Conservation (phyloP, 1,284 basidiomycete species). For the Marasmius fiardii region DNA sequence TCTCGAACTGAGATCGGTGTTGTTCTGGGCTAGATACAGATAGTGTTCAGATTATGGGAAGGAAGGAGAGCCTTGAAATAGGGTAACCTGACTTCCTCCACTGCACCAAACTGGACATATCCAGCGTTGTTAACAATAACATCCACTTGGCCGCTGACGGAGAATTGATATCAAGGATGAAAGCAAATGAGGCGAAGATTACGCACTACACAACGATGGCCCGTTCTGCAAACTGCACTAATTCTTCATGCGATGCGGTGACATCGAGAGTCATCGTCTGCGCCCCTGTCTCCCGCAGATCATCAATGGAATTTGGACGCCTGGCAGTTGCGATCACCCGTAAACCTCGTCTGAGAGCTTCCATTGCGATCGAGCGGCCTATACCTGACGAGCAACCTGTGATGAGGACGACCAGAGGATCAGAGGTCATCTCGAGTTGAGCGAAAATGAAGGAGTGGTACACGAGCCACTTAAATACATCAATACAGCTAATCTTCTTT, state of each 20-base stretch:
- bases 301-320: conserved; percentile 4
- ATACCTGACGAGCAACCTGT: conserved; percentile 20
- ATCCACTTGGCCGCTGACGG: conserved; percentile 17
- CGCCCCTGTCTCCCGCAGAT: conserved; percentile 9
- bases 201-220: conserved; percentile 15
- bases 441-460: too few relatives aligned
- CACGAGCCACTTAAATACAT: too few relatives aligned
- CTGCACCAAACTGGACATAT: conserved; percentile 16
- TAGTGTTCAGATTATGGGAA: too few relatives aligned
- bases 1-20: conserved; percentile 16
- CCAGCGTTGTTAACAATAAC: conserved; percentile 21
- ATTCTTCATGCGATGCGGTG: not conserved
- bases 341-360: conserved; percentile 5
- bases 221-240: conserved; percentile 13
- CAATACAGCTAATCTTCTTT: too few relatives aligned
- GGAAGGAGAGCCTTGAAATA: not conserved
- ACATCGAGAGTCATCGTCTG: conserved; percentile 7
- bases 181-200: not conserved
- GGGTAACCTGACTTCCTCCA: conserved; percentile 15
- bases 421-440: not conserved
- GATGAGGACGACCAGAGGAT: conserved; percentile 15
- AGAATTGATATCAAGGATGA: not conserved
- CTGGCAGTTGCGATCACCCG: conserved; percentile 10
- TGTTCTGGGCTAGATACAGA: not conserved
- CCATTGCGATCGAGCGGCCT: conserved; percentile 13